Conservation (phyloP, 176 grass and related monocot species). For the Stipa capillata region DNA sequence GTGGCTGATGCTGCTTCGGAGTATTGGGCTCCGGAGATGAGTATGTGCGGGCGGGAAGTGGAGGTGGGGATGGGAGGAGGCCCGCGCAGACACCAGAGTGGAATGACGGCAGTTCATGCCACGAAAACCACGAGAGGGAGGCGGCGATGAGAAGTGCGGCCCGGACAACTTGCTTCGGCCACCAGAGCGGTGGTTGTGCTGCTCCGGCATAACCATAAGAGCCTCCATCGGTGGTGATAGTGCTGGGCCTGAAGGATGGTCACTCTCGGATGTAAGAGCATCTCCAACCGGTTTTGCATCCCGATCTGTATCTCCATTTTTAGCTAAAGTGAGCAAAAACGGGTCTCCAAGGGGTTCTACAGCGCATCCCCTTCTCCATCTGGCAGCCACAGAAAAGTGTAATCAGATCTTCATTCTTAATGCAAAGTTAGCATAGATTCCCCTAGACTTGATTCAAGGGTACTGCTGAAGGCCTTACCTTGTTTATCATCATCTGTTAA, state of each 20-base stretch:
- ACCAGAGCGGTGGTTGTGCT: constrained; percentile 40
- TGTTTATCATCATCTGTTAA: neutral
- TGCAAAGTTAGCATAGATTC: constrained; percentile 30
- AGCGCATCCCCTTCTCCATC: too few species aligned
- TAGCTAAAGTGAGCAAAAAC: too few species aligned
- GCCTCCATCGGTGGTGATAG: constrained; percentile 31
- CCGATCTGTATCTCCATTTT: too few species aligned
- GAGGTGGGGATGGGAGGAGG: constrained; percentile 17
- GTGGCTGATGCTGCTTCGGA: constrained; percentile 10
- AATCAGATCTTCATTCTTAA: too few species aligned
- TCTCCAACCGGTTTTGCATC: too few species aligned
- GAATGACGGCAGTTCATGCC: constrained; percentile 56
- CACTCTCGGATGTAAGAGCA: neutral
- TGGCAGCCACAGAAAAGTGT: neutral
- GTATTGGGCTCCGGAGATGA: constrained; percentile 23
- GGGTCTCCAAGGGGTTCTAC: too few species aligned
- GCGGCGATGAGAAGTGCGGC: constrained; percentile 14
- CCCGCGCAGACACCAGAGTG: constrained; percentile 1
- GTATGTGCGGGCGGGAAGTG: neutral
- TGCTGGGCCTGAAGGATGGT: neutral
- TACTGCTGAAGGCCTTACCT: constrained; percentile 20
- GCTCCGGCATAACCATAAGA: constrained; percentile 46
- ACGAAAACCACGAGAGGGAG: constrained; percentile 16
- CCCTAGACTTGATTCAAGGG: constrained; percentile 14
- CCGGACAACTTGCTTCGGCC: constrained; percentile 13